These are phyloP conservation scores for Aspergillus japonicus DNA, from an alignment of 2,329 filamentous ascomycete species.

Conservation along the genomic window DNA sequence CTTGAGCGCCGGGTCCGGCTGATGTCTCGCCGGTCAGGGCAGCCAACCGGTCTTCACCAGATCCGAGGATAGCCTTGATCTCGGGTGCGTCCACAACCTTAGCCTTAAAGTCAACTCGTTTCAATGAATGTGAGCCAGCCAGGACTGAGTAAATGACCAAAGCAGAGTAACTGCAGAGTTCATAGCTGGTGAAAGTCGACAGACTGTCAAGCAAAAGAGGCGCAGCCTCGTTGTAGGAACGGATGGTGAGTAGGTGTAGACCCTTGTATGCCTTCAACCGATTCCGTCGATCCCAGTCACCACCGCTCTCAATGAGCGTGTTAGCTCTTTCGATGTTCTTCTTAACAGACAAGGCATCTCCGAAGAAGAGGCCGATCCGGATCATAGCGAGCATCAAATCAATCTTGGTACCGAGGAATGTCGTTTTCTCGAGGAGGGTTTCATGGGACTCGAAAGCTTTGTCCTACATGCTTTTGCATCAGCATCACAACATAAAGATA, in stretches of 20 bases:
- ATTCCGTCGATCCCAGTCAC: conserved; percentile 98
- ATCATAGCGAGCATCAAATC: conserved; percentile 96
- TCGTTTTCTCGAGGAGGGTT: conserved; percentile 93
- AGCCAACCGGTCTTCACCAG: conserved; percentile 81
- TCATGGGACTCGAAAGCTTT: conserved; percentile 92
- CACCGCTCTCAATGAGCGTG: conserved; percentile 86
- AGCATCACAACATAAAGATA: background rate
- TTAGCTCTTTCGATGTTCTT: conserved; percentile 90
- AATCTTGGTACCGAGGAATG: conserved; percentile 93
- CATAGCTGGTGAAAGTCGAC: conserved; percentile 97
- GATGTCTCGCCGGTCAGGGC: conserved; percentile 78
- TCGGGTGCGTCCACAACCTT: conserved; percentile 98
- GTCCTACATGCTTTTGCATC: conserved; percentile 59
- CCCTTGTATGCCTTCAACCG: conserved; percentile 98
- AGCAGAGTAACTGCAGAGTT: conserved; percentile 93
- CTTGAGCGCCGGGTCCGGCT: conserved; percentile 71
- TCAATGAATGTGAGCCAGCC: conserved; percentile 88
- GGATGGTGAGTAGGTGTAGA: conserved; percentile 85
- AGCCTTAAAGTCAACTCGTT: conserved; percentile 97
- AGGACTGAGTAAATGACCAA: conserved; percentile 95
- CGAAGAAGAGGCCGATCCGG: conserved; percentile 92
- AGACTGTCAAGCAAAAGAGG: conserved; percentile 94
- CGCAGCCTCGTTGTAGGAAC: conserved; percentile 84
- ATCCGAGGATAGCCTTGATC: conserved; percentile 93
- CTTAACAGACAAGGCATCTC: conserved; percentile 87